Base-by-base conservation (phyloP, 2,329 filamentous ascomycete genomes). In the Xylariaceae sp. region DNA sequence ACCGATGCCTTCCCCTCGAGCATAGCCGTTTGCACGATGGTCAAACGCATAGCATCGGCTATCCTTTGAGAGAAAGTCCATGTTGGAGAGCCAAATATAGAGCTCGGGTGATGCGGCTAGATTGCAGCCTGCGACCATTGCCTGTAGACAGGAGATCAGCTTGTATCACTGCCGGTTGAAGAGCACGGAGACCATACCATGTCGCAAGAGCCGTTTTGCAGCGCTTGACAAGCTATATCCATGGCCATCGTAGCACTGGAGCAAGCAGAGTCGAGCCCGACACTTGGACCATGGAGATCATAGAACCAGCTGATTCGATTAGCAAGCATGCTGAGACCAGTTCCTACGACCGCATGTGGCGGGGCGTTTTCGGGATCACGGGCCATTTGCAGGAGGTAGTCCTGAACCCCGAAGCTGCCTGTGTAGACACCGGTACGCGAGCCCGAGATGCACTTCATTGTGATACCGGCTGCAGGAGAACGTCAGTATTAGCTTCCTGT, bases 281-380 rank as follows among this genome's bases (percentile, higher is more conserved):
- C 32, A 14, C 50, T 54, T 1, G 62, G 57, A 3, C 71, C 72
- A 7, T 60, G 59, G 23, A 72, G 62, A 53, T 73, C 68, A 52
- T 70, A 74, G 50, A 69, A 68, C 56, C 71, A 71, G 2, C 68
- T 71, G 20, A 75, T 52, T 3, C 72, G 59, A 52, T 75, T 74
- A 1, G 71, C 60, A 5, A 72, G 45, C 21, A 73, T 68, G 14
- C 59, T 57, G 5, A 54, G 44, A 7, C 59, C 65, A n/a, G 50
- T 50, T 12, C 70, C 70, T 12, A 65, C 60, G 1, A 52, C 61
- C 2, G 50, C 54, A 46, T 72, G 68, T 44, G 54, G 5, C 37
- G 59, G 56, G 4, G 21, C 19, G 7, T 2, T 16, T 14, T 62
- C 54, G 3, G 52, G 12, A 43, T 59, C 52, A 1, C 40, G 40